Percentiles rank a stretch among this genome's conserved stretches.
Evolutionary conservation across 176 grass and related monocot genomes (phyloP).

Genomic region (Alloteropsis semialata): DNA sequence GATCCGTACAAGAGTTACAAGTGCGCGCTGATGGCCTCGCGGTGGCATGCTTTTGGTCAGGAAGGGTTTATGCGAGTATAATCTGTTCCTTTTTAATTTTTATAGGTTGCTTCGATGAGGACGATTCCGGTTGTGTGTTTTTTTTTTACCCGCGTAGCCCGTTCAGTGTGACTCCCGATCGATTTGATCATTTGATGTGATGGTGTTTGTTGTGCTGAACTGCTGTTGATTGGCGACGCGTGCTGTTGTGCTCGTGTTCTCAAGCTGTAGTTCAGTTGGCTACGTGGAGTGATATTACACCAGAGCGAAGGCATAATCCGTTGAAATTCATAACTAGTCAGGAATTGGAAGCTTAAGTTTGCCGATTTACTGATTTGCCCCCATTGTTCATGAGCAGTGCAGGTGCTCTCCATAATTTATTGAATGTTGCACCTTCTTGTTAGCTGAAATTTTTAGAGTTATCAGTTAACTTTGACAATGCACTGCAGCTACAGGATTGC

Average conservation of each 20-base stretch:
- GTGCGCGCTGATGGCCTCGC: neutral
- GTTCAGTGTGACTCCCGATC: neutral
- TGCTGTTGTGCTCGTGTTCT: conserved; percentile 1
- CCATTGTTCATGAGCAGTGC: neutral
- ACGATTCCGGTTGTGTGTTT: neutral
- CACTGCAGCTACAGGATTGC: neutral
- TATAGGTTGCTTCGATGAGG: neutral
- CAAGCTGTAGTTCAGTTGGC: neutral
- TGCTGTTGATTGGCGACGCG: neutral
- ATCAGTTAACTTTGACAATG: neutral
- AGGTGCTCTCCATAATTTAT: neutral
- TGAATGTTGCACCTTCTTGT: neutral
- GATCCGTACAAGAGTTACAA: neutral
- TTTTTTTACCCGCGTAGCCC: neutral
- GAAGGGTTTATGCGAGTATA: neutral
- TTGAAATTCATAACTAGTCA: neutral
- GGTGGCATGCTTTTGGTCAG: neutral
- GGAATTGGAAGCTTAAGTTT: neutral
- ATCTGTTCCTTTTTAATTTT: conserved; percentile 2
- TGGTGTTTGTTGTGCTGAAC: neutral
- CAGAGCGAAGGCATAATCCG: neutral
- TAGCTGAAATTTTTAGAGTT: neutral
- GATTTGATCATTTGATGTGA: conserved; percentile 7
- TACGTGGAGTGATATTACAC: neutral
- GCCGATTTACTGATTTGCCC: neutral